Base-by-base conservation (phyloP, 2,329 filamentous ascomycete genomes). In the Dothideomycetes sp. region DNA sequence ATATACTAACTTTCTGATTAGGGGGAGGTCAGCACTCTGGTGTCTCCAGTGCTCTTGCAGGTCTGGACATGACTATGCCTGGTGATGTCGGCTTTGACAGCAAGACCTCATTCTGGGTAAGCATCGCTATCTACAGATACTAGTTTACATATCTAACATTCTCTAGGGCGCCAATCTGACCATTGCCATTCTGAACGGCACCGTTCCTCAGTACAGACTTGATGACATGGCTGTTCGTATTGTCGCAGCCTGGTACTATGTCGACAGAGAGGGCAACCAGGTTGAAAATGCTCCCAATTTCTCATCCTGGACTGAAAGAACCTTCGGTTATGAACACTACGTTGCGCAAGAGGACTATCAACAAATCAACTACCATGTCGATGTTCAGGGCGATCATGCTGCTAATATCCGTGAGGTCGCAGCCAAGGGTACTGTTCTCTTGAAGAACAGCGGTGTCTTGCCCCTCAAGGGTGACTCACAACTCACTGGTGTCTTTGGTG, bases 191-290 rank as follows among this genome's bases (percentile, higher is more conserved):
- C 63, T 94, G 51, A 95, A 96, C 56, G 88, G 88, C 24, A 94
- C 87, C 1, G 67, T 96, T 22, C 85, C 89, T 1, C 77, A 84
- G 51, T 94, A 83, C 74, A 35, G 89, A 36, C 59, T 96, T 8
- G 88, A 95, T 51, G 91, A 96, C 56, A 94, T 94, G 81, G 84
- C 78, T 4, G 82, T 86, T 61, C 79, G 91, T 52, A 94, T 84
- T 49, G 70, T 84, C 63, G 69, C 77, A 37, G 74, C 74, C 3
- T 80, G 74, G 58, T 81, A 76, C 60, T 74, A 73, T 51, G 75
- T 80, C 34, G 75, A 73, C 44, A 73, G 74, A 39, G 72, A 76
- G 42, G 58, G 58, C 29, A 53, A 59, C 48, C 58, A 64, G 27
- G 63, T 69, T 17, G 69, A 70, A 1, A 78, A 84, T 60, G 53